phyloP scores from a whole-genome alignment of 73 alveolate genomes.

The Tetrahymena thermophila region DNA sequence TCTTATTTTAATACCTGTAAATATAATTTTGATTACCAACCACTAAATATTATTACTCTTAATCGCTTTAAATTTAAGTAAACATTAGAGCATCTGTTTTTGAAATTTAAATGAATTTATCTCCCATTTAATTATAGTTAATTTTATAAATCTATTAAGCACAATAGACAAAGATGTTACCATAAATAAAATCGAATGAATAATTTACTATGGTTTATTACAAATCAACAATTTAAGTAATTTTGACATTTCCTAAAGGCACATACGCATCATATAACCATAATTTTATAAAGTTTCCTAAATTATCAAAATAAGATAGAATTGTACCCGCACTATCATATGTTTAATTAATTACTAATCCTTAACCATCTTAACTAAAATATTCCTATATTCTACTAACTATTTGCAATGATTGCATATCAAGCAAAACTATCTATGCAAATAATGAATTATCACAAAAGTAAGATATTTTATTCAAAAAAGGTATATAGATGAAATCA shows the following conservation, averaged over 20 bases:
- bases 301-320: background rate
- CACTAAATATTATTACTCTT: background rate
- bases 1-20: background rate
- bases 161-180: background rate
- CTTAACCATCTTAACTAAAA: background rate
- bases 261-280: background rate
- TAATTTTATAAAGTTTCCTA: background rate
- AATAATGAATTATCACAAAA: background rate
- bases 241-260: background rate
- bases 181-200: background rate
- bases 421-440: background rate
- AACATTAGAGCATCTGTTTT: background rate
- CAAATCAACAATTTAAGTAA: background rate
- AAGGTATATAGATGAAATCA: background rate
- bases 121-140: background rate
- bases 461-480: background rate
- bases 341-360: background rate
- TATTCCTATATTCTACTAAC: background rate
- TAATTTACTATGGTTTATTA: background rate
- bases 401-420: background rate
- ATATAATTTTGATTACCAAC: background rate
- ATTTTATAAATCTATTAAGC: background rate
- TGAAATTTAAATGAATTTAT: background rate
- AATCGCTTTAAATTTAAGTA: background rate
- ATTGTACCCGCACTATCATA: background rate